These are phyloP conservation scores for Reutealis trisperma DNA, from an alignment of 345 rosid species.

Conservation along the genomic window DNA sequence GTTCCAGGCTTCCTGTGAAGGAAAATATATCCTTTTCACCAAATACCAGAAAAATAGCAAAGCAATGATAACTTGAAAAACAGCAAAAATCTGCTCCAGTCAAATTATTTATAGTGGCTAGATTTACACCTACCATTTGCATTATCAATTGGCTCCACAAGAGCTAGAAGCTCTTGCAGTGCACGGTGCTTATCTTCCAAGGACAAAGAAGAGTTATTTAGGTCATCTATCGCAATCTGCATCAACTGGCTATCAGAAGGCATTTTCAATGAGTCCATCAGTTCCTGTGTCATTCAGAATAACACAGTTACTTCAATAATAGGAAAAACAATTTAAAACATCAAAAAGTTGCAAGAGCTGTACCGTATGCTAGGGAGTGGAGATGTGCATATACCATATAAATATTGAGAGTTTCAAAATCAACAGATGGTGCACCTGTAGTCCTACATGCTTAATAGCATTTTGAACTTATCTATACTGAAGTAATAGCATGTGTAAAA, in stretches of 20 bases:
- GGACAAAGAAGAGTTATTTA: conserved; percentile 69
- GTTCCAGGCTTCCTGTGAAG: neutral
- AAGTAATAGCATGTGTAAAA: neutral
- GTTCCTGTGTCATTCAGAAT: conserved; percentile 50
- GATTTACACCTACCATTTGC: conserved; percentile 62
- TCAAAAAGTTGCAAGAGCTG: neutral
- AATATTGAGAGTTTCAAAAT: neutral
- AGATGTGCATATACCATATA: neutral
- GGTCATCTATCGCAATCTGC: conserved; percentile 73
- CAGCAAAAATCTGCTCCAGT: neutral
- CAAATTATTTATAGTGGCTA: neutral
- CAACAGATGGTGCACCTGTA: neutral
- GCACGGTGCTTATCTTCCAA: conserved; percentile 80
- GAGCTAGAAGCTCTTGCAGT: conserved; percentile 73
- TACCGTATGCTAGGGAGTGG: neutral
- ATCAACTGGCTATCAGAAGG: conserved; percentile 87
- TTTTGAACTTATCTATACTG: too few species aligned
- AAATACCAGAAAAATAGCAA: neutral
- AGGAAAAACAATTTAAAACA: neutral
- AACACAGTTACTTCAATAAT: neutral
- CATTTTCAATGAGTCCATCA: conserved; percentile 71
- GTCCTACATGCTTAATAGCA: neutral
- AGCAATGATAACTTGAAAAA: neutral
- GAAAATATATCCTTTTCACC: neutral
- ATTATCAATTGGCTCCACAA: conserved; percentile 93